phyloP scores from a whole-genome alignment of 345 rosid genomes.

The Boechera stricta region DNA sequence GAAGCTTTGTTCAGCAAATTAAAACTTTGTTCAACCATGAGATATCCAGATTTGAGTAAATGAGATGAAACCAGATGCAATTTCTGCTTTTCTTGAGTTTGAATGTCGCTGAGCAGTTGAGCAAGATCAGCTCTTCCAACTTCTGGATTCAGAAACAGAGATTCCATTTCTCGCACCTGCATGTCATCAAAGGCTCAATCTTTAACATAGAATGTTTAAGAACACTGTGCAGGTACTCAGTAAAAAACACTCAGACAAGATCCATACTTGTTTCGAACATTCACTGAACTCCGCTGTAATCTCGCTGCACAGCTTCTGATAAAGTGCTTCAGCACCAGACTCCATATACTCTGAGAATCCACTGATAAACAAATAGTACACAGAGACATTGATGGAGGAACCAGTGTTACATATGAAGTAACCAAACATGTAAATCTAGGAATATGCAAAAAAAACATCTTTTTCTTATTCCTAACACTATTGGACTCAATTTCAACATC shows the following conservation, averaged over 20 bases:
- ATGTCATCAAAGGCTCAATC: slow-evolving; percentile 12
- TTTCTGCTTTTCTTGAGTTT: slow-evolving; percentile 85
- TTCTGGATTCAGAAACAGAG: slow-evolving; percentile 58
- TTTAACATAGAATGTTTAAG: not conserved
- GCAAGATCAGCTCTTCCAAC: slow-evolving; percentile 71
- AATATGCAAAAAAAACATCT: not conserved
- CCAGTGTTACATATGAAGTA: not conserved
- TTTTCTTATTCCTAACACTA: not conserved
- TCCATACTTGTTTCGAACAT: slow-evolving; percentile 82
- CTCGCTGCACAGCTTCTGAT: slow-evolving; percentile 83
- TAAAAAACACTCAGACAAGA: not conserved
- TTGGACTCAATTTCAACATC: not conserved
- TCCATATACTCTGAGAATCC: slow-evolving; percentile 79
- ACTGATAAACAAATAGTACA: slow-evolving; percentile 46
- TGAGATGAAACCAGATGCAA: slow-evolving; percentile 64
- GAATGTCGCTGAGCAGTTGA: slow-evolving; percentile 73
- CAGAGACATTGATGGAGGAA: not conserved
- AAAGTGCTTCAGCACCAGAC: slow-evolving; percentile 74
- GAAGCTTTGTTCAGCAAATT: slow-evolving; percentile 17
- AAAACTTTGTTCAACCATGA: not conserved
- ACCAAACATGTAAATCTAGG: not conserved
- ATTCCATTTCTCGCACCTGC: slow-evolving; percentile 81
- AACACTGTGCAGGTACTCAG: slow-evolving; percentile 3
- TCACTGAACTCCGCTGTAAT: slow-evolving; percentile 79
- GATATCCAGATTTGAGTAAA: slow-evolving; percentile 6